These are phyloP conservation scores for Geoglossum glabrum DNA, from an alignment of 495 filamentous ascomycete genomes.

Conservation along the genomic window DNA sequence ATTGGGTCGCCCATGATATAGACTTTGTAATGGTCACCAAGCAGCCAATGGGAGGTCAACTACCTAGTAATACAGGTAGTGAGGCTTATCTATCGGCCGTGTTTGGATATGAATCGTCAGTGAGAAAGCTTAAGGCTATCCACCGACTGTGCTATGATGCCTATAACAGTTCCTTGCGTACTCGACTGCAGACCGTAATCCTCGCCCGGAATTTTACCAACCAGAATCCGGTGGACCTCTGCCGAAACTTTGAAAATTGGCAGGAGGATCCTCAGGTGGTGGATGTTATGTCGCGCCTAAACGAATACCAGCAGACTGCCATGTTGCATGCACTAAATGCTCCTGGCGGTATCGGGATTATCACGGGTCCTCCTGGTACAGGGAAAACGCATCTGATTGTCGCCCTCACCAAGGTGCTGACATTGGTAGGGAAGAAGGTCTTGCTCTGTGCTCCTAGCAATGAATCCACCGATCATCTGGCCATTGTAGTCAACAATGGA, in stretches of 20 bases:
- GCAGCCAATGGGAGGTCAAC: too few relatives aligned
- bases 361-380: conserved; percentile 4
- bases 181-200: too few relatives aligned
- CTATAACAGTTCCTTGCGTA: too few relatives aligned
- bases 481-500: not conserved
- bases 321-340: not conserved
- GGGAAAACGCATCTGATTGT: conserved; percentile 3
- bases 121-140: too few relatives aligned
- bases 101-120: too few relatives aligned
- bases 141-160: too few relatives aligned
- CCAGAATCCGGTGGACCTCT: not conserved
- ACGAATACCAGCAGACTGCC: not conserved
- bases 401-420: not conserved
- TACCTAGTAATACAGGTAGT: too few relatives aligned
- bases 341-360: conserved; percentile 1
- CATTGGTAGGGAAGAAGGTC: not conserved
- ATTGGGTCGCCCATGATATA: too few relatives aligned
- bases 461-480: conserved; percentile 1
- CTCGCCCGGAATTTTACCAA: too few relatives aligned
- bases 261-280: not conserved
- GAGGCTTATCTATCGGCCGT: too few relatives aligned
- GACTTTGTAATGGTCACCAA: too few relatives aligned
- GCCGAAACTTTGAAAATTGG: not conserved
- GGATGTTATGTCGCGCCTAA: not conserved
- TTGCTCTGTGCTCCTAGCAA: conserved; percentile 4